These are phyloP conservation scores for Candida sanyaensis DNA, from an alignment of 1,139 yeast species.

Conservation along the genomic window DNA sequence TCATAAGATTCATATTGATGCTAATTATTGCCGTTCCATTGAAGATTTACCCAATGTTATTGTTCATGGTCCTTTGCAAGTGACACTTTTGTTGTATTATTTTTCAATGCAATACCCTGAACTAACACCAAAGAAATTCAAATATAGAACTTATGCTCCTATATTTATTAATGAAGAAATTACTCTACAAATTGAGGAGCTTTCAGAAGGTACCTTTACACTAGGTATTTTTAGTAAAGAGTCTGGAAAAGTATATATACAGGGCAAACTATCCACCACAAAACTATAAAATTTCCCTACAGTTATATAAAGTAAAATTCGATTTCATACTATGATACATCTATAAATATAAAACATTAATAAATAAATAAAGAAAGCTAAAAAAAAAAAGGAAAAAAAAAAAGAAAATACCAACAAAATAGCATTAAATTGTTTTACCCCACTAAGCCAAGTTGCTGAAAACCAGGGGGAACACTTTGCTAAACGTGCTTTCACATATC, in stretches of 20 bases:
- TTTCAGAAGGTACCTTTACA: background rate
- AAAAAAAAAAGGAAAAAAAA: too few species aligned
- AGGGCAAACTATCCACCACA: slow-evolving; percentile 9
- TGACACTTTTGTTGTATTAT: slow-evolving; percentile 60
- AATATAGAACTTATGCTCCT: slow-evolving; percentile 54
- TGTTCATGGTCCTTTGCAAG: slow-evolving; percentile 82
- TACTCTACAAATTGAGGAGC: slow-evolving; percentile 7
- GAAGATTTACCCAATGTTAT: slow-evolving; percentile 67
- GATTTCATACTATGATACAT: too few species aligned
- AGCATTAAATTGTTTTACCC: too few species aligned
- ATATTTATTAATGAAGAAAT: slow-evolving; percentile 14
- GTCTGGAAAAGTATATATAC: slow-evolving; percentile 10
- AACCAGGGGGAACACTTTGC: too few species aligned
- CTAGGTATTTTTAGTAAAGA: slow-evolving; percentile 11
- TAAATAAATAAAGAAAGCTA: too few species aligned
- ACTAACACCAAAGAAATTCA: slow-evolving; percentile 26
- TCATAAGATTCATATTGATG: slow-evolving; percentile 79
- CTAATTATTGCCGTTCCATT: slow-evolving; percentile 43
- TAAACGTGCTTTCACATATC: slow-evolving; percentile 7
- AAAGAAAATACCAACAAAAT: too few species aligned
- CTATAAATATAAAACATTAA: too few species aligned
- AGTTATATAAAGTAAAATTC: background rate
- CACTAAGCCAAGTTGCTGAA: too few species aligned
- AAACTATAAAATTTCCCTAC: background rate
- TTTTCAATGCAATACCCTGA: slow-evolving; percentile 24